Conservation (phyloP, 306 rosid species). For the Mimosa pudica region DNA sequence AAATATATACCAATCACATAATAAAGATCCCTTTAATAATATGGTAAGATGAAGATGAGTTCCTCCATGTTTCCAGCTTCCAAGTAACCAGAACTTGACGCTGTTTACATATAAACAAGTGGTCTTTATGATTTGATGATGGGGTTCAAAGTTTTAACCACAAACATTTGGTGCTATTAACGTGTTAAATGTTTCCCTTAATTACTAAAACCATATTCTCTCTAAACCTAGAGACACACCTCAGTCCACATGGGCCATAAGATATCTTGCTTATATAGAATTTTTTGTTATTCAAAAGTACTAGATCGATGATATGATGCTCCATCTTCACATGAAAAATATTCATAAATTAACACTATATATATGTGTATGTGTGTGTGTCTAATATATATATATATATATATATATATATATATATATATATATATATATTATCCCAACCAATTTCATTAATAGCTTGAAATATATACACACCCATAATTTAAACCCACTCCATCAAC, state of each 20-base stretch:
- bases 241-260: too few species aligned
- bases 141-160: constrained; percentile 29
- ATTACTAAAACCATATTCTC: background rate
- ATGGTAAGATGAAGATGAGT: background rate
- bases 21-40: too few species aligned
- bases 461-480: constrained; percentile 7
- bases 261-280: too few species aligned
- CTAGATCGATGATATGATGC: too few species aligned
- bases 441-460: constrained; percentile 8
- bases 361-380: too few species aligned
- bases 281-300: too few species aligned
- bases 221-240: too few species aligned
- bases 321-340: background rate
- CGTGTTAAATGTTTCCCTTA: background rate
- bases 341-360: constrained; percentile 12
- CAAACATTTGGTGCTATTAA: constrained; percentile 27
- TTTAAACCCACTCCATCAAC: background rate
- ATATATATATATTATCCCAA: constrained; percentile 35
- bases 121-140: too few species aligned
- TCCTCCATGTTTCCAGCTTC: background rate
- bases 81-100: background rate
- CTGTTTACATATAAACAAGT: too few species aligned
- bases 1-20: too few species aligned
- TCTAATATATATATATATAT: constrained; percentile 26
- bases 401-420: constrained; percentile 1